Conservation (phyloP, 2,329 filamentous ascomycete species). For the Fusarium citri region DNA sequence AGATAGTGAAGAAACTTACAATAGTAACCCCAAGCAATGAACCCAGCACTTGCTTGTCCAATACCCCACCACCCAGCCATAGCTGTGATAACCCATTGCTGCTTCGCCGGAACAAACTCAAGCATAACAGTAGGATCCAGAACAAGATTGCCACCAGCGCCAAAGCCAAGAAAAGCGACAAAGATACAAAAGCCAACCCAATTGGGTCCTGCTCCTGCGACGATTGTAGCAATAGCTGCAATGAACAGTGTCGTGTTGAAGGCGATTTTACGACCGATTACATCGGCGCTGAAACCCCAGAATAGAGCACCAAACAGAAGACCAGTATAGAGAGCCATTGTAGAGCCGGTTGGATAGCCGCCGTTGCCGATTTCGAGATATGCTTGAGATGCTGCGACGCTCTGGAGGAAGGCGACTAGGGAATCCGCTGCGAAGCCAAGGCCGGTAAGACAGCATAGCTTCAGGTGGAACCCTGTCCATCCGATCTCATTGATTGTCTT, state of each 20-base stretch:
- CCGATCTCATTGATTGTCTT: slow-evolving; percentile 68
- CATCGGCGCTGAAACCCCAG: slow-evolving; percentile 31
- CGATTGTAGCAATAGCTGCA: not conserved
- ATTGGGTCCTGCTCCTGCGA: slow-evolving; percentile 5
- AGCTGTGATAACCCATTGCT: slow-evolving; percentile 19
- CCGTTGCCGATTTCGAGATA: slow-evolving; percentile 15
- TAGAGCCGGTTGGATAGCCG: slow-evolving; percentile 9
- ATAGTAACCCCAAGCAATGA: slow-evolving; percentile 19
- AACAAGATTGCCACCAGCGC: slow-evolving; percentile 16
- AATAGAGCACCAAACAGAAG: slow-evolving; percentile 16
- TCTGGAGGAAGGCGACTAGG: slow-evolving; percentile 10
- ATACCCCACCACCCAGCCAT: slow-evolving; percentile 31
- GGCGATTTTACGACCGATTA: slow-evolving; percentile 17
- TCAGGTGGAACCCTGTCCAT: slow-evolving; percentile 69
- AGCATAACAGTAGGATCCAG: slow-evolving; percentile 27
- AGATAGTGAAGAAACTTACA: not conserved
- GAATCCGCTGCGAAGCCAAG: slow-evolving; percentile 55
- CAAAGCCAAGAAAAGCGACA: slow-evolving; percentile 4
- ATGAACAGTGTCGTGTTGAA: slow-evolving; percentile 26
- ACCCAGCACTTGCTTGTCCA: slow-evolving; percentile 11
- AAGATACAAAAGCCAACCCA: slow-evolving; percentile 11
- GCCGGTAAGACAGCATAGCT: slow-evolving; percentile 71
- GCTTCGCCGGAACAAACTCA: slow-evolving; percentile 8
- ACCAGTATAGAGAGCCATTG: slow-evolving; percentile 15
- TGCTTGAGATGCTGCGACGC: slow-evolving; percentile 9